Evolutionary conservation across 2,329 filamentous ascomycete species (phyloP), one percentile per base, ranked within the genome.

Genomic region (Colletotrichum salicis): DNA sequence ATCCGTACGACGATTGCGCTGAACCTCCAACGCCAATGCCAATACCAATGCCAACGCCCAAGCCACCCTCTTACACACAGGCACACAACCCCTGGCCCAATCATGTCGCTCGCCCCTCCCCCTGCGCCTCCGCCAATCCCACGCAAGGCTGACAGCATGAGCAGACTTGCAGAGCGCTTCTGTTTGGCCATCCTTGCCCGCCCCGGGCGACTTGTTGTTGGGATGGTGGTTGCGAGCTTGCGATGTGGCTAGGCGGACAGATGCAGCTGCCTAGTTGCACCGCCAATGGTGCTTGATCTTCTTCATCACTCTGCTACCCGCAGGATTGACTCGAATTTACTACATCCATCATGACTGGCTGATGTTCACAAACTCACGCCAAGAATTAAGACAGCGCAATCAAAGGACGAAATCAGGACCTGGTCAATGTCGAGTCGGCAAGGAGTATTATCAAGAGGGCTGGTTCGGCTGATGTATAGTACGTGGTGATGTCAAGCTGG

Each of bases 61-160:
- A 62, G 51, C 64, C 63, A 62, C 57, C 35, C 27, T 22, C 59
- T 22, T 22, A 48, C 41, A 22, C 29, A 24, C n/a, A 37, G 15
- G 31, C 29, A 63, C 31, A 33, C 31, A 31, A 35, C 33, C 51
- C 51, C 48, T 64, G 51, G 55, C 29, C 22, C 35, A 55, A 55
- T 41, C 55, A 54, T 48, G 69, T 37, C 8, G 58, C 27, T 31
- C 35, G 31, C 41, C 22, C n/a, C 29, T 51, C 41, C 65, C 65
- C 70, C 59, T 70, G 70, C 65, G 22, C 60, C 48, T 64, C 70
- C 27, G 45, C 59, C 59, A 60, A 64, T 72, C 35, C 65, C 45
- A 64, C 59, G 70, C 70, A 64, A 67, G 70, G 70, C 70, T 69
- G 65, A 69, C 54, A 45, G 59, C 69, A 69, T 59, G 64, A 60